Base-by-base conservation (phyloP, 148 eudicot genomes). In the Cornus suecica region DNA sequence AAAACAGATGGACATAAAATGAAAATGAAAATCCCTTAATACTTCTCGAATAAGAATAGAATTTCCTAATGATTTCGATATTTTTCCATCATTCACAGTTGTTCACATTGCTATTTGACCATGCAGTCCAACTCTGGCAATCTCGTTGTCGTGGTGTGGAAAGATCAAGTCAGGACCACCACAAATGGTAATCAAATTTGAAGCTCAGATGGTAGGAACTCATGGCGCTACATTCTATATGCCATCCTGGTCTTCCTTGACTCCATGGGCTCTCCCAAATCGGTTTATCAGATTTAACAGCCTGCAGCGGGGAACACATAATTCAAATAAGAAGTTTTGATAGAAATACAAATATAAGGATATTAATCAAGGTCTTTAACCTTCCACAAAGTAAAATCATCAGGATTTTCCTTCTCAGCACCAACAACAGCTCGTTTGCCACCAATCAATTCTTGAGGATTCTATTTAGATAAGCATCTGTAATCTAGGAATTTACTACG, bases 221-320 rank as follows among this genome's bases (percentile, higher is more conserved):
- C 98, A 94, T 94, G 58, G 98, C 97, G 87, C 96, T 90, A 90
- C 98, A 94, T 80, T 94, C 98, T 54, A 94, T 94, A 83, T 94
- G 98, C 96, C 98, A 94, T 73, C 98, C 98, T 25, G 98, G 98
- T 81, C 98, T 92, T 86, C 98, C 98, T 74, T 81, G 87, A 52
- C 98, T 97, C 98, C 98, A 94, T 54, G 91, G 91, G 78, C 97
- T 94, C 26, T 87, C 92, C 97, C 98, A 94, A 71, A 82, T 82
- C 74, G 90, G 89, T 72, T 94, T 96, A 54, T 90, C 97, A 51
- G 90, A 88, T 80, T 94, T 94, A 61, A 96, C 98, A 83, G 98
- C 88, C 98, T 34, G 41, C 41, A 34, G 88, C 58, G 34, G 18
- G 25, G 30, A 26, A 26, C 11, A 11, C 14, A 8, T 16, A 65